phyloP scores from a whole-genome alignment of 305 asterid genomes.

The Solanum aculeatissimum region DNA sequence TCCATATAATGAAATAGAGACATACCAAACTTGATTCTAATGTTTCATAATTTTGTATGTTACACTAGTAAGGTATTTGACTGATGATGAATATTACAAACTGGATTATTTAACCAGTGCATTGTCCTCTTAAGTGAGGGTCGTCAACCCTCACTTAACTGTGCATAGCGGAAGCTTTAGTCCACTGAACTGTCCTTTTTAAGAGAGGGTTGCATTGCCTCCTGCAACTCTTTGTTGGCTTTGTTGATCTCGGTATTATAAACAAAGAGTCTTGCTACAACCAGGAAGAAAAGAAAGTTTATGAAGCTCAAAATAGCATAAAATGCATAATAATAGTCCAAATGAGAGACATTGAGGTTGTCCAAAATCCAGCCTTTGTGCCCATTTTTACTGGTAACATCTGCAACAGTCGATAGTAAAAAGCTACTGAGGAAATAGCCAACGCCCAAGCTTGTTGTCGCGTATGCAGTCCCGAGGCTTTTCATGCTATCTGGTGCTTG shows the following conservation, averaged over 20 bases:
- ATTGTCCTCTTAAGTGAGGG: neutral
- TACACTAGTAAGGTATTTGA: neutral
- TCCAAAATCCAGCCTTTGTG: constrained; percentile 54
- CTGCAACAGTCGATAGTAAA: constrained; percentile 42
- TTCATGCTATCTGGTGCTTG: constrained; percentile 72
- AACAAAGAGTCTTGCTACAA: constrained; percentile 38
- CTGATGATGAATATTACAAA: neutral
- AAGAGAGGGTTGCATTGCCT: neutral
- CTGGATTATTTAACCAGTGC: neutral
- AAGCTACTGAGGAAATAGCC: constrained; percentile 55
- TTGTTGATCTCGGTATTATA: constrained; percentile 26
- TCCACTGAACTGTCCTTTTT: too few relatives aligned
- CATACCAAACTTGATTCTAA: neutral
- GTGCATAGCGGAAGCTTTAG: too few relatives aligned
- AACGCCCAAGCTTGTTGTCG: constrained; percentile 46
- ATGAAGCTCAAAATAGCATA: constrained; percentile 30
- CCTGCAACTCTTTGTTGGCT: constrained; percentile 6
- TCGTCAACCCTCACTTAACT: too few relatives aligned
- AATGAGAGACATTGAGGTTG: constrained; percentile 41
- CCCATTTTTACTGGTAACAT: constrained; percentile 33
- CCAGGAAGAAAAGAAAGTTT: constrained; percentile 37
- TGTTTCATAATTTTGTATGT: neutral
- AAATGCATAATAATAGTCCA: constrained; percentile 56
- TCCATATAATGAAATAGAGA: neutral
- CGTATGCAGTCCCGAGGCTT: constrained; percentile 67